Base-by-base conservation (phyloP, 371 early-diverging fungal species). In the Phascolomyces articulosus region DNA sequence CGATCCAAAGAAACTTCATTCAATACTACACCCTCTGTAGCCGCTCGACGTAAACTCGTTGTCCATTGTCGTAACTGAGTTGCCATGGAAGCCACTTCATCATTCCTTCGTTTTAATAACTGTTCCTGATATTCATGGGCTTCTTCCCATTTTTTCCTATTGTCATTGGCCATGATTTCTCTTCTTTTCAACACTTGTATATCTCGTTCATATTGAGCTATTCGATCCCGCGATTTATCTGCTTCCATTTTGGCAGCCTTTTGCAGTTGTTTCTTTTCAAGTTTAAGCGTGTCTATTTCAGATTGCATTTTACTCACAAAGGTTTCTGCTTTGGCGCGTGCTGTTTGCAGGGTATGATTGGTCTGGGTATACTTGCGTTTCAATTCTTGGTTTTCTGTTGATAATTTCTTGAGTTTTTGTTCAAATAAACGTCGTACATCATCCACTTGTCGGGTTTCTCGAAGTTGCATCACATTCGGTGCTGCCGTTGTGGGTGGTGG, bases 241-340 rank as follows among this genome's bases (percentile, higher is more conserved):
- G 80, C 72, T 58, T 91, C 90, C 57, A 77, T 77, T 57, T 88
- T 87, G 68, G 90, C 80, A 1, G 86, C 77, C 62, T 87, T 90
- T 57, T 86, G 64, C 79, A 91, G 83, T n/a, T 87, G 83, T 51
- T 87, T 78, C 70, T 92, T 93, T 66, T 94, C 93, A 7, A 77
- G 72, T 68, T 85, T 87, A 18, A 87, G 79, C 2, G 81, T 68
- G 55, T 87, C 87, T 13, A 86, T 69, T 6, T 79, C 77, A 1
- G 71, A 63, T 8, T 77, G 76, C 18, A 89, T 55, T 20, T 77
- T 77, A 18, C 61, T 62, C 11, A 80, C 62, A 7, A 62, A 29
- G 11, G 55, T 53, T 57, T 86, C 85, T 4, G 83, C 75, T 55
- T 83, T 71, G 24, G 62, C 67, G n/a, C 80, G 80, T n/a, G 80